Percentiles rank a stretch among this genome's conserved stretches.
phyloP scores from a whole-genome alignment of 2,329 filamentous ascomycete species.

The Hyphodiscus sp. region DNA sequence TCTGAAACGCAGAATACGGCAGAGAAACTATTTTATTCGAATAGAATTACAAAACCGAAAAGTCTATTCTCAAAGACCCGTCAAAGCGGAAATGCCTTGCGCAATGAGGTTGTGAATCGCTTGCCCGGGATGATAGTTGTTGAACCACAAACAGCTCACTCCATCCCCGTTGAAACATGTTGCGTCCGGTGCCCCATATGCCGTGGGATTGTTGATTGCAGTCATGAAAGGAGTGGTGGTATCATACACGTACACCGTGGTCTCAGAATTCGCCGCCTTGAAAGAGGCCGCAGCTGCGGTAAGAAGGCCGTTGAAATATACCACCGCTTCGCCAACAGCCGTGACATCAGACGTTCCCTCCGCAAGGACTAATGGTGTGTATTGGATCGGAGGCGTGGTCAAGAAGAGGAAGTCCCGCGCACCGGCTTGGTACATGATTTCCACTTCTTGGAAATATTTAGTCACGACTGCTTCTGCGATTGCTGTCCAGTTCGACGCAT shows the following conservation, averaged over 20 bases:
- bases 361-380: conserved; percentile 1
- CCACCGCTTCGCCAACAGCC: not conserved
- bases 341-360: not conserved
- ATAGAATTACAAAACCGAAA: not conserved
- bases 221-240: not conserved
- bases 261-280: conserved; percentile 1
- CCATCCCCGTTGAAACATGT: conserved; percentile 8
- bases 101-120: conserved; percentile 10
- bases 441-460: conserved; percentile 36
- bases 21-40: not conserved
- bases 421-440: conserved; percentile 39
- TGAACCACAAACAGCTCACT: conserved; percentile 11
- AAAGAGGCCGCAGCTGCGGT: not conserved
- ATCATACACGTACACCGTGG: conserved; percentile 3
- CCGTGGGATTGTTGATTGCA: conserved; percentile 4
- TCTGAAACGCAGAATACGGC: no score
- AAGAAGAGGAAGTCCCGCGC: conserved; percentile 43
- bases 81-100: not conserved
- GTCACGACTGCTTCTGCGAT: conserved; percentile 35
- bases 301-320: conserved; percentile 3
- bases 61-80: not conserved
- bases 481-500: conserved; percentile 22
- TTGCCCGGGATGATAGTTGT: conserved; percentile 10
- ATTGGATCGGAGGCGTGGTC: conserved; percentile 35
- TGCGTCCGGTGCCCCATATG: conserved; percentile 5